Evolutionary conservation across 202 grass and related monocot species (phyloP).

Genomic region (Hordeum pubiflorum): DNA sequence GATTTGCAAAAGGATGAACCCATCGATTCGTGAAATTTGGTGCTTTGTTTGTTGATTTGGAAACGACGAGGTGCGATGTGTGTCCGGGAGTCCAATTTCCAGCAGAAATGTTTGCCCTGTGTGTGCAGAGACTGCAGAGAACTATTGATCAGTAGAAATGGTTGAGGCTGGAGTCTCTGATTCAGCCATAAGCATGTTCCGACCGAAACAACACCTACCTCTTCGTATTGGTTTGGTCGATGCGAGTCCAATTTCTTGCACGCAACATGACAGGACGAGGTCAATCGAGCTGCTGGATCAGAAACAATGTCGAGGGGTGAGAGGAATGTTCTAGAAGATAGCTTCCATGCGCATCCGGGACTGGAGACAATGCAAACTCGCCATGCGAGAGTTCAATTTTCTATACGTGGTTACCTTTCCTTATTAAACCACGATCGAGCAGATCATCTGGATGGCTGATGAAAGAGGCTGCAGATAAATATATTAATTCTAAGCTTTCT

Average conservation of each 20-base stretch:
- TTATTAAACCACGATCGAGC: background rate
- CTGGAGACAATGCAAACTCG: too few species aligned
- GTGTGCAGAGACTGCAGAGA: background rate
- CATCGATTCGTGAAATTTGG: background rate
- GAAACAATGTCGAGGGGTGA: background rate
- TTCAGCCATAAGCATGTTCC: too few species aligned
- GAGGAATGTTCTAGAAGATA: background rate
- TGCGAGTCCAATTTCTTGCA: too few species aligned
- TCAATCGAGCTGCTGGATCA: too few species aligned
- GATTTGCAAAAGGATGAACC: background rate
- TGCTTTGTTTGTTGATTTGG: background rate
- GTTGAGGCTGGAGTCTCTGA: background rate
- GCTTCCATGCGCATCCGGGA: background rate
- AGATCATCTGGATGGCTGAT: background rate
- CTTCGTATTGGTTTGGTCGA: too few species aligned
- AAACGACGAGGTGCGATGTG: background rate
- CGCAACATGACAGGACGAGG: too few species aligned
- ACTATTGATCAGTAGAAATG: background rate
- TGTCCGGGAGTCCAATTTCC: background rate
- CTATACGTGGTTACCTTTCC: too few species aligned
- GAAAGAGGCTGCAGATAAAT: background rate
- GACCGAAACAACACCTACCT: too few species aligned
- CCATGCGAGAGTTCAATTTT: background rate
- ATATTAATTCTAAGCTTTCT: too few species aligned
- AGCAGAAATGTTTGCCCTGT: background rate